These are phyloP conservation scores for Moelleriella libera DNA, from an alignment of 2,329 filamentous ascomycete species.

Conservation along the genomic window DNA sequence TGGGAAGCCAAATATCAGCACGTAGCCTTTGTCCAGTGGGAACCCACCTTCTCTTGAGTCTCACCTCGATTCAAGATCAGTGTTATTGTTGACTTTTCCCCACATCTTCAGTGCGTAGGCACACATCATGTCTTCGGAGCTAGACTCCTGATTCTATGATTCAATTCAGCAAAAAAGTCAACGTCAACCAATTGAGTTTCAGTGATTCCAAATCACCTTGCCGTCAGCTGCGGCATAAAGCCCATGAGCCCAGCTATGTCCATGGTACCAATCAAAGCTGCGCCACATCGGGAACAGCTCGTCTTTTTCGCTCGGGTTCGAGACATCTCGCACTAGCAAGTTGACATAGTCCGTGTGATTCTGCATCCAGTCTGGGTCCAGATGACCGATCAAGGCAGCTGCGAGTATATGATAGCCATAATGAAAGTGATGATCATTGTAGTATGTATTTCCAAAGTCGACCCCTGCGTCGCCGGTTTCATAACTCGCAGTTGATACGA, in stretches of 20 bases:
- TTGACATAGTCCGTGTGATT: conserved; percentile 71
- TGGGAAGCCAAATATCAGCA: neutral
- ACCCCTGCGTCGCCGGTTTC: conserved; percentile 49
- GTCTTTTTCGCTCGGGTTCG: conserved; percentile 61
- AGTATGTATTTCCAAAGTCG: conserved; percentile 85
- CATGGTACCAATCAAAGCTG: conserved; percentile 86
- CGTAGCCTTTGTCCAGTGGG: neutral
- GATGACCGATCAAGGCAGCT: conserved; percentile 65
- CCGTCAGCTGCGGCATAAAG: conserved; percentile 58
- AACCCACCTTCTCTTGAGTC: conserved; percentile 2
- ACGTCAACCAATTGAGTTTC: neutral
- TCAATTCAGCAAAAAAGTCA: neutral
- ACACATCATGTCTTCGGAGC: conserved; percentile 80
- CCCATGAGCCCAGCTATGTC: conserved; percentile 86
- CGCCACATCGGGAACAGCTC: conserved; percentile 68
- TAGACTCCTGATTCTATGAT: conserved; percentile 59
- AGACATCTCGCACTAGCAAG: conserved; percentile 65
- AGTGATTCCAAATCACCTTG: conserved; percentile 33
- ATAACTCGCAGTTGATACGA: conserved; percentile 67
- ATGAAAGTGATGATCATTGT: conserved; percentile 65
- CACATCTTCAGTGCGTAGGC: conserved; percentile 88
- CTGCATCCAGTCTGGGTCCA: conserved; percentile 62
- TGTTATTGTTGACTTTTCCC: conserved; percentile 65
- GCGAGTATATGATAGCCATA: conserved; percentile 85
- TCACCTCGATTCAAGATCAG: conserved; percentile 61